Base-by-base conservation (phyloP, 164 flowering plant species). In the Vitis rotundifolia region DNA sequence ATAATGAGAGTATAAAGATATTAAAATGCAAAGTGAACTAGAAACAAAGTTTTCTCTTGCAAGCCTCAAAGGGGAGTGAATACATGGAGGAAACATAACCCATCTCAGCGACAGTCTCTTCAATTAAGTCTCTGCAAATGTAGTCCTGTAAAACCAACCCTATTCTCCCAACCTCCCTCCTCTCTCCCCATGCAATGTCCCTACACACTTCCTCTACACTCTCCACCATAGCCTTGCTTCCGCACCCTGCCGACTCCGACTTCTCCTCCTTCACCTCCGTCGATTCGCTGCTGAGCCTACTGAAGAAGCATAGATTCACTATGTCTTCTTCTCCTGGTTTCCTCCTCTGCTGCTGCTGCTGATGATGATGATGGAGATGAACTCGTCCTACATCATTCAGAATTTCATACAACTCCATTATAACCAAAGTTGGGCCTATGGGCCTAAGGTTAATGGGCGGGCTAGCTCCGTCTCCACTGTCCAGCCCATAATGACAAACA, bases 141-240 rank as follows among this genome's bases (percentile, higher is more conserved):
- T 73, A 51, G 22, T 87, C 87, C 64, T 93, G 90, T 66, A 93
- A 70, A 31, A 81, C 78, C 67, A 88, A 51, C 7, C 90, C 94
- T 29, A 91, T 76, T 71, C 85, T 86, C n/a, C 82, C 86, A 2
- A 75, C 22, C 66, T 93, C 97, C 61, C 90, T 71, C 67, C 73
- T 84, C 69, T 89, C 81, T 12, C 89, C 92, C 89, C 86, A 85
- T 0, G 68, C 82, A 12, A 86, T 79, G 63, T 86, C 89, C 18
- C 59, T 66, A 63, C 90, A 88, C 57, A 86, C 89, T 74, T 87
- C 84, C 49, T 79, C 81, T 26, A 92, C 89, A 18, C 82, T 86
- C 60, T 88, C 80, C 54, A 61, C 29, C 92, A 88, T 87, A 18
- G 83, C 85, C 58, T 80, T 78, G 74, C 85, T 84, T 58, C 80